Evolutionary conservation across 352 stramenopile species (phyloP).

Genomic region (Pythium dissimile): DNA sequence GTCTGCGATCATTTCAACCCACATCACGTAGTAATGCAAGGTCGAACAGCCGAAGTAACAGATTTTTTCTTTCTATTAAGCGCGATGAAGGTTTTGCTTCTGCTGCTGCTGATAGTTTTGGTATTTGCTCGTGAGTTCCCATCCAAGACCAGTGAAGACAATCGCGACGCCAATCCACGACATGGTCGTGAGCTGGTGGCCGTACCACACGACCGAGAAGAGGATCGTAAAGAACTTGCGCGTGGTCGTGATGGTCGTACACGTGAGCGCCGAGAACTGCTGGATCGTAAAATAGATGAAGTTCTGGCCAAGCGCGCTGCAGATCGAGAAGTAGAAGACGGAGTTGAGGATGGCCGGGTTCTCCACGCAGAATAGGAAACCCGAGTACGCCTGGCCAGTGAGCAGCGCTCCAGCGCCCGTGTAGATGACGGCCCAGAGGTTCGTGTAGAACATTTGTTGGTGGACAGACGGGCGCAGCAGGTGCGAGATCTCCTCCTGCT

Average conservation of each 20-base stretch:
- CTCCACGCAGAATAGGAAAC: slow-evolving; percentile 77
- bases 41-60: too few relatives aligned
- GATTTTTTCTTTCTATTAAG: slow-evolving; percentile 19
- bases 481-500: slow-evolving; percentile 91
- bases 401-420: slow-evolving; percentile 68
- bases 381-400: slow-evolving; percentile 66
- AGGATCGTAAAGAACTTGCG: slow-evolving; percentile 99
- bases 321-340: slow-evolving; percentile 94
- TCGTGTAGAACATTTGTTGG: slow-evolving; percentile 91
- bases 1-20: too few relatives aligned
- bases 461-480: slow-evolving; percentile 76
- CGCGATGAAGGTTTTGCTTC: slow-evolving; percentile 24
- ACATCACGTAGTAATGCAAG: not conserved
- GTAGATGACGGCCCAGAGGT: slow-evolving; percentile 87
- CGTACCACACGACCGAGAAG: slow-evolving; percentile 96
- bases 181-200: slow-evolving; percentile 89
- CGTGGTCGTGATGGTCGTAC: slow-evolving; percentile 99
- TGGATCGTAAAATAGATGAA: slow-evolving; percentile 99
- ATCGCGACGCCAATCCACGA: slow-evolving; percentile 90
- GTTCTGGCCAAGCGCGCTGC: slow-evolving; percentile 96
- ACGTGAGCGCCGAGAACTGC: slow-evolving; percentile 97
- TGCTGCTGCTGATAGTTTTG: slow-evolving; percentile 74
- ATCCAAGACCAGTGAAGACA: slow-evolving; percentile 89
- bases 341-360: slow-evolving; percentile 83
- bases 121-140: slow-evolving; percentile 85